Base-by-base conservation (phyloP, 225 moss, liverwort and hornwort species). In the Sphagnum tenellum region DNA sequence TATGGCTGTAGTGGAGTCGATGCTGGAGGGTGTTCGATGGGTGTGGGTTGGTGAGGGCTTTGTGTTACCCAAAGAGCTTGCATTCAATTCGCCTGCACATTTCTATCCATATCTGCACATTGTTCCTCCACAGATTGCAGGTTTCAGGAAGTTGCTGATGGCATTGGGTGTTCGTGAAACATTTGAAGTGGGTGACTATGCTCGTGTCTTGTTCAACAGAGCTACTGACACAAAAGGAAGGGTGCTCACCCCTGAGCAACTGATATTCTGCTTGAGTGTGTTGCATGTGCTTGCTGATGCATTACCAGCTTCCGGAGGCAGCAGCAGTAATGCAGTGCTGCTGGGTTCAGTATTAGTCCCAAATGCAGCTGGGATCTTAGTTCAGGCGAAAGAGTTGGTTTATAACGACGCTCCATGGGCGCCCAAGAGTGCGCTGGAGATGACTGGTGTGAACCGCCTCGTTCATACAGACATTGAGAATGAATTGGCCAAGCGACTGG, bases 1-100 rank as follows among this genome's bases (percentile, higher is more conserved):
- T 6, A 75, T 89, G 56, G 46, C 76, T 58, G 69, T 76, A 68
- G 64, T 92, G 62, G 77, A 75, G 72, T 75, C 82, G 13, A 69
- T 92, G 72, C 77, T 92, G 10, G 84, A 74, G 68, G 85, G 82
- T 50, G 61, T 76, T 64, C 78, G 72, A 67, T 92, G 91, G 91
- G 86, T 92, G 45, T 92, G 91, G 91, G 89, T 89, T 66, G 91
- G 89, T 54, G 91, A 92, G 61, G 84, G 87, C 44, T 92, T 92
- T 67, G 87, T 89, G 44, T 85, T 72, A 44, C 89, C 91, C 46
- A 87, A 79, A 65, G 82, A 86, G 69, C 80, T 92, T 12, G 91
- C 91, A 57, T 92, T 92, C 73, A 89, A 92, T 71, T 92, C 91
- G 66, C 91, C 91, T 48, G 91, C 91, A 29, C 91, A 92, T 76